phyloP scores from a whole-genome alignment of 495 filamentous ascomycete species.

The Aspergillus diversus region DNA sequence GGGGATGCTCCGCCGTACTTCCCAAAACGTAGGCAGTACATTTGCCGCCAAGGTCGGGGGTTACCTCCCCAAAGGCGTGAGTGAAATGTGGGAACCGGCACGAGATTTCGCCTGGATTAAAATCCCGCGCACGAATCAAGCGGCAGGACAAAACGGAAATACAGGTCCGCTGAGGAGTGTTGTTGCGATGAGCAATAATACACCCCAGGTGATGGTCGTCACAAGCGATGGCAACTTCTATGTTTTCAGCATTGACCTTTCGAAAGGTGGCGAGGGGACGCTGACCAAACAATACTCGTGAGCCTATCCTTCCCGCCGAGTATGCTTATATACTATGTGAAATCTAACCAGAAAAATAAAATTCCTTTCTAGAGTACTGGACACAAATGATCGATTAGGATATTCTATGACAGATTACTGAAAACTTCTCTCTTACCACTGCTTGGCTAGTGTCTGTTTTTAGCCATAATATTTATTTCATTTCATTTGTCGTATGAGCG shows the following conservation, averaged over 20 bases:
- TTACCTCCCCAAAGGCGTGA: slow-evolving; percentile 88
- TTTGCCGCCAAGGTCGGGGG: slow-evolving; percentile 87
- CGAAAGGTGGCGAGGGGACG: slow-evolving; percentile 91
- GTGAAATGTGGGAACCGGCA: slow-evolving; percentile 96
- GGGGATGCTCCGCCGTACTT: slow-evolving; percentile 92
- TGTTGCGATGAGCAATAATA: slow-evolving; percentile 91
- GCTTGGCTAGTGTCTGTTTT: neutral
- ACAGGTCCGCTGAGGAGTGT: slow-evolving; percentile 71
- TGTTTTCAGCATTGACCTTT: slow-evolving; percentile 92
- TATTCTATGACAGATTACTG: slow-evolving; percentile 52
- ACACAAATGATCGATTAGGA: slow-evolving; percentile 57
- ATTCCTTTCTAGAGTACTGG: slow-evolving; percentile 46
- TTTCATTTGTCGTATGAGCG: neutral
- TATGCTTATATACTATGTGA: neutral
- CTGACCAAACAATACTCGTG: slow-evolving; percentile 89
- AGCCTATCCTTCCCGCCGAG: slow-evolving; percentile 33
- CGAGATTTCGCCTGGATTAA: slow-evolving; percentile 97
- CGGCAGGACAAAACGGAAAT: slow-evolving; percentile 40
- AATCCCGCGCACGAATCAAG: slow-evolving; percentile 66
- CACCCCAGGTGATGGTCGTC: slow-evolving; percentile 96
- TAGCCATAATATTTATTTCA: neutral
- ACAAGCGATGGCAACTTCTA: slow-evolving; percentile 95
- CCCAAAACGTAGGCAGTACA: slow-evolving; percentile 88
- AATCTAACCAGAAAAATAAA: neutral
- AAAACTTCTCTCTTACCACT: slow-evolving; percentile 19